Percentiles rank a stretch among this genome's conserved stretches.
Evolutionary conservation across 768 basidiomycete genomes (phyloP).

Genomic region (Rhodotorula babjevae): DNA sequence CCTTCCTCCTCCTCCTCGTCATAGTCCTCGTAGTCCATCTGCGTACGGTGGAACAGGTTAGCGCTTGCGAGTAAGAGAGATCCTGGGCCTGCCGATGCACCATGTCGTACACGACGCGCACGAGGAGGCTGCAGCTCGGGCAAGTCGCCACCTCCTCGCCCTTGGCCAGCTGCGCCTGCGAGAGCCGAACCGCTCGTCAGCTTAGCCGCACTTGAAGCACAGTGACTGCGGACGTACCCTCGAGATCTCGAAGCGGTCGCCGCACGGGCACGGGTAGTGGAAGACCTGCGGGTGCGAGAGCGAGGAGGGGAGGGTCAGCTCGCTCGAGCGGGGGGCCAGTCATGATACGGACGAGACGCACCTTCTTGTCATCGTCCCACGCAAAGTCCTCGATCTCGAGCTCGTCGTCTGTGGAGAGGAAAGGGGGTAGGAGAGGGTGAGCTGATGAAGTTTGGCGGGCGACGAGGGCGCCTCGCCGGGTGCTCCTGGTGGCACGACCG

Average conservation of each 20-base stretch:
- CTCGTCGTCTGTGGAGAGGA: slow-evolving; percentile 62
- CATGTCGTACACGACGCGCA: slow-evolving; percentile 89
- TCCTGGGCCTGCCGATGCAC: slow-evolving; percentile 57
- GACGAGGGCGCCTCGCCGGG: neutral
- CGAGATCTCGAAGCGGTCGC: slow-evolving; percentile 92
- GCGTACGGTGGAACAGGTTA: neutral
- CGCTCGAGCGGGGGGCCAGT: neutral
- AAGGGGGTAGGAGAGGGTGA: neutral
- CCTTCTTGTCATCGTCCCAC: slow-evolving; percentile 66
- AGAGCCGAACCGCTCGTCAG: slow-evolving; percentile 39
- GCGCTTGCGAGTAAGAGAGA: neutral
- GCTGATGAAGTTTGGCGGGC: neutral
- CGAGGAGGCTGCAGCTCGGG: slow-evolving; percentile 89
- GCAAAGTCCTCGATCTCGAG: slow-evolving; percentile 95
- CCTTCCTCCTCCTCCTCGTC: slow-evolving; percentile 55
- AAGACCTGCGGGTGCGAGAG: slow-evolving; percentile 54
- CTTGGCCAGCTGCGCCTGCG: slow-evolving; percentile 68
- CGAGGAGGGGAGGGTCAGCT: neutral
- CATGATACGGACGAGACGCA: neutral
- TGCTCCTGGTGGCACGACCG: neutral
- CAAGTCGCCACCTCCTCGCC: slow-evolving; percentile 94
- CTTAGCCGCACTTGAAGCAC: neutral
- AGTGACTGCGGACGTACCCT: slow-evolving; percentile 26
- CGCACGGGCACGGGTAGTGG: slow-evolving; percentile 96
- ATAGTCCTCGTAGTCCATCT: slow-evolving; percentile 84